Evolutionary conservation across 306 rosid genomes (phyloP), one percentile per base, ranked within the genome.

Genomic region (Betula pendula): DNA sequence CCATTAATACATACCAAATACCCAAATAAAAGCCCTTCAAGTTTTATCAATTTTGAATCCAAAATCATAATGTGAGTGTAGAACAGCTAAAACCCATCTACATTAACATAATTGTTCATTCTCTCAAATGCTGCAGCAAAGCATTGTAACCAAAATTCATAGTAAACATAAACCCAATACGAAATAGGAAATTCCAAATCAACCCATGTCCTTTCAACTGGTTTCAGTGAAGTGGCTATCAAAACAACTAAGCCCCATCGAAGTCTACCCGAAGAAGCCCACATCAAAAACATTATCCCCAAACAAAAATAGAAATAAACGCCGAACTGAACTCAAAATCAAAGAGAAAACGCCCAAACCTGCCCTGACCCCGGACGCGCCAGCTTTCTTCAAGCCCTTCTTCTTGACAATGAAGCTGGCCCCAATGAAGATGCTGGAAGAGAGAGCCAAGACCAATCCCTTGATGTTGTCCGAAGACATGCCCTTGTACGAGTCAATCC

Each of bases 381-480:
- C 97, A 19, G 97, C 97, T 70, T 81, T 92, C 88, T 92, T 90
- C 87, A 90, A 82, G 7, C 97, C 97, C 82, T 93, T 93, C 74
- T 93, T 93, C 69, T 93, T 93, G 42, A 93, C 96, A 77, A 93
- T 93, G 85, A 93, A 93, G 65, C 96, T 90, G 44, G 92, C 92
- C 27, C 97, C 97, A 50, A 93, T 93, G 72, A 93, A 93, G 65
- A 93, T 77, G 82, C 97, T 93, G 0, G 97, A 93, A 0, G 97
- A 93, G 20, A 93, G 89, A 74, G 88, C 97, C 43, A 93, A 92
- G 63, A 84, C 69, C 49, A 93, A 73, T 51, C 97, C 97, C 68
- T 93, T 93, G 6, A 93, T 55, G 66, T 93, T 93, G 22, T 90
- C 97, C n/a, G 97, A 82, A 68, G 97, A 92, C 96, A 92, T 90